These are phyloP conservation scores for Geranomyces michiganensis DNA, from an alignment of 192 early-diverging fungal genomes.

Conservation along the genomic window DNA sequence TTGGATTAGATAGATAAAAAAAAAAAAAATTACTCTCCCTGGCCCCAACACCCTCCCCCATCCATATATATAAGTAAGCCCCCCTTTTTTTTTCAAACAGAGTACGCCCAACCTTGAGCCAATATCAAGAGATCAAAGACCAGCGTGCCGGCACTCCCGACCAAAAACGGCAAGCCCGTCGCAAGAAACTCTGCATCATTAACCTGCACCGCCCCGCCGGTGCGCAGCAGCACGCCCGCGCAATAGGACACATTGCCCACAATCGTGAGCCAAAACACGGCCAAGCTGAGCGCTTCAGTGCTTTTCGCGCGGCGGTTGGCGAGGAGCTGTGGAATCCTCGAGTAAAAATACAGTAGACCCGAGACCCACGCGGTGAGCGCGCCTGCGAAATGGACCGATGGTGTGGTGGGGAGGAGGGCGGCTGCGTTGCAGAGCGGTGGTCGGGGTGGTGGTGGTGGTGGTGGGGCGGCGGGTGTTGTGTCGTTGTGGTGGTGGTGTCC, in stretches of 20 bases:
- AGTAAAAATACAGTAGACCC: constrained; percentile 43
- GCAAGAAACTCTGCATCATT: constrained; percentile 26
- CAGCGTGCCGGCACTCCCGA: constrained; percentile 44
- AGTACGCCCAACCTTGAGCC: constrained; percentile 35
- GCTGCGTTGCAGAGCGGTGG: constrained; percentile 15
- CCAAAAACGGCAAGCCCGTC: constrained; percentile 44
- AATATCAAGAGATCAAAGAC: constrained; percentile 46
- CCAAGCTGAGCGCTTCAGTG: constrained; percentile 44
- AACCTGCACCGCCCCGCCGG: constrained; percentile 28
- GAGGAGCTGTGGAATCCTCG: constrained; percentile 48
- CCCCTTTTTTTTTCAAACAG: too few relatives aligned
- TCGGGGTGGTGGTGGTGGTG: not conserved
- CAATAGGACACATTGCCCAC: constrained; percentile 50
- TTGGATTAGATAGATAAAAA: too few relatives aligned
- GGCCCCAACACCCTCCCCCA: too few relatives aligned
- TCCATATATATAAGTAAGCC: too few relatives aligned
- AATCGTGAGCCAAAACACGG: constrained; percentile 45
- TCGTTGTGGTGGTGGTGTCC: not conserved
- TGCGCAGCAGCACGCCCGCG: constrained; percentile 39
- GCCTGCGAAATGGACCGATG: constrained; percentile 24
- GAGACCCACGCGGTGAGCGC: constrained; percentile 43
- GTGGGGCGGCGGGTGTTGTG: not conserved
- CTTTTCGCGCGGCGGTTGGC: constrained; percentile 40
- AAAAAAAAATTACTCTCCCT: too few relatives aligned
- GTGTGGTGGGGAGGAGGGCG: not conserved